Evolutionary conservation across 441 rosid species (phyloP).

Genomic region (Brassica hybrid): DNA sequence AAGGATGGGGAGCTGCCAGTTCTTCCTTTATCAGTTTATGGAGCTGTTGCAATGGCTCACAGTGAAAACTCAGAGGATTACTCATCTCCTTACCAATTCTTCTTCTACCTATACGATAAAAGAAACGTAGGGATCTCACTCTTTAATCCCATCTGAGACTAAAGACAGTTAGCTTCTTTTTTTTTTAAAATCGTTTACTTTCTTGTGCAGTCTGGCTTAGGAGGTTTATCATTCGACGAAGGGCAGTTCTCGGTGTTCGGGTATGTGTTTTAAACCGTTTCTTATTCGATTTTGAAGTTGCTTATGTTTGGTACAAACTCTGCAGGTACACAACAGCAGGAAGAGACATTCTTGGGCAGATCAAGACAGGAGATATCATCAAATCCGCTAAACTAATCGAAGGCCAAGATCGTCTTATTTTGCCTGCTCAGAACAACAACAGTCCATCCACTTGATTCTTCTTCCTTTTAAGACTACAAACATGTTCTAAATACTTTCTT

Average conservation of each 20-base stretch:
- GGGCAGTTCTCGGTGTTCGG: slow-evolving; percentile 95
- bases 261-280: slow-evolving; percentile 44
- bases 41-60: slow-evolving; percentile 98
- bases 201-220: slow-evolving; percentile 74
- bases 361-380: slow-evolving; percentile 82
- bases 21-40: slow-evolving; percentile 90
- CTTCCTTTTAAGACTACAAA: slow-evolving; percentile 10
- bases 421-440: slow-evolving; percentile 53
- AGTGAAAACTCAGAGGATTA: slow-evolving; percentile 82
- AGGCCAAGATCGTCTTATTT: slow-evolving; percentile 76
- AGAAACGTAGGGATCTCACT: slow-evolving; percentile 61
- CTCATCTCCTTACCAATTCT: slow-evolving; percentile 91
- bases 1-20: slow-evolving; percentile 96
- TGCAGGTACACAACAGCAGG: slow-evolving; percentile 81
- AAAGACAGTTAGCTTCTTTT: slow-evolving; percentile 6
- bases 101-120: slow-evolving; percentile 92
- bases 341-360: slow-evolving; percentile 77
- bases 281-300: not conserved
- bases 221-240: slow-evolving; percentile 94
- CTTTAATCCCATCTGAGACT: not conserved
- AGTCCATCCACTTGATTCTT: slow-evolving; percentile 33
- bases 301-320: slow-evolving; percentile 16
- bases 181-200: not conserved
- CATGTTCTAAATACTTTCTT: slow-evolving; percentile 19
- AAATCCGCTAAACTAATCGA: slow-evolving; percentile 75